Base-by-base conservation (phyloP, 768 basidiomycete species). In the Hortiboletus flavorubellus region DNA sequence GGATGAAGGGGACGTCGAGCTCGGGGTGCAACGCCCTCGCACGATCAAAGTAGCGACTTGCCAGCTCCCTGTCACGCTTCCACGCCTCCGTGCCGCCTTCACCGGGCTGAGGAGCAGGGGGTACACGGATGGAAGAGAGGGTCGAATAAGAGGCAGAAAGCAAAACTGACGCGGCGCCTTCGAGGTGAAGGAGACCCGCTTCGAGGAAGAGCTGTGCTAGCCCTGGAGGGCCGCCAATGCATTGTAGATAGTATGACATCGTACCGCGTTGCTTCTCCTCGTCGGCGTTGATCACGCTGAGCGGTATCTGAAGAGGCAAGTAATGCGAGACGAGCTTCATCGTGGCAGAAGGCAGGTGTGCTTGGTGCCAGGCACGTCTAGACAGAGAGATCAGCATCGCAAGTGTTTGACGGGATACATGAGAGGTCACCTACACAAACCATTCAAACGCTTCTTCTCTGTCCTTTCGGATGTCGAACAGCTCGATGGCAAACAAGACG, bases 291-390 rank as follows among this genome's bases (percentile, higher is more conserved):
- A 75, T 54, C 31, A 53, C 63, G 46, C 75, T 74, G 53, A 68
- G 68, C 11, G 77, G 75, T 26, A 77, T 74, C 46, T 80, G 79
- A 14, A 84, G 69, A 10, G 88, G 85, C 37, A 91, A 66, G 64
- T 90, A 92, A 58, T 89, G 80, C 2, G 85, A 82, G 34, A 84
- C 87, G 16, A 92, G 80, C 51, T 87, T 83, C 78, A 91, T 87
- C 4, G 87, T 87, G 0, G 90, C 83, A 9, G 87, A 83, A 7
- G 89, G 87, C 7, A 85, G 74, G 66, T 83, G 87, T 3, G 85
- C 82, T 67, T 87, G 87, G 49, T 85, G 85, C 90, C 90, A 92
- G 34, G 89, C 88, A 46, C 89, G 89, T 59, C 90, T 92, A 61
- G 11, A 44, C 54, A 40, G 40, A 44, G 9, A 45, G 8, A 46